These are phyloP conservation scores for Mesotaenium endlicherianum DNA, from an alignment of 139 green algal species.

Conservation along the genomic window DNA sequence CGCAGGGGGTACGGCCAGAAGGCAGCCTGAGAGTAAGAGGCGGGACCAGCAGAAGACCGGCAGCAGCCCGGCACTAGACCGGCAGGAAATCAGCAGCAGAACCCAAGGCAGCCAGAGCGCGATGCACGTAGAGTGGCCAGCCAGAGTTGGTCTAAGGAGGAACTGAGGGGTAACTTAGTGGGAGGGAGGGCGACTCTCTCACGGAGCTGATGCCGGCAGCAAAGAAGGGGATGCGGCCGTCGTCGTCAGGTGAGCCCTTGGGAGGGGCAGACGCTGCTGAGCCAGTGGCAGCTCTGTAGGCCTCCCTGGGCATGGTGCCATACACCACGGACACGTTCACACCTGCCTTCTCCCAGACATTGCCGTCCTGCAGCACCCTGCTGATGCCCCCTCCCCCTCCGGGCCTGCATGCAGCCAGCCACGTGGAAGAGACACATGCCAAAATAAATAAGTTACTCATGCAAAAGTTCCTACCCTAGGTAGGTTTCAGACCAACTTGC, in stretches of 20 bases:
- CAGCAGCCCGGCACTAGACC: too few relatives aligned
- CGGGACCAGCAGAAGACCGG: too few relatives aligned
- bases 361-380: conserved; percentile 85
- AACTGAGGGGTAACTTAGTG: too few relatives aligned
- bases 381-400: conserved; percentile 92
- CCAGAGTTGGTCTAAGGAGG: too few relatives aligned
- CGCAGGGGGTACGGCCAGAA: too few relatives aligned
- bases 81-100: too few relatives aligned
- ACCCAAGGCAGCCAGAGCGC: too few relatives aligned
- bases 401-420: conserved; percentile 47
- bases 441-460: background rate
- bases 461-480: background rate
- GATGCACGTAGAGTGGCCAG: too few relatives aligned
- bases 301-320: conserved; percentile 93
- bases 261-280: background rate
- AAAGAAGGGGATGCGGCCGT: conserved; percentile 93
- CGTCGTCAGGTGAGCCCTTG: background rate
- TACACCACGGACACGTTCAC: conserved; percentile 96
- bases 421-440: background rate
- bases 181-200: too few relatives aligned
- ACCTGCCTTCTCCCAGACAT: conserved; percentile 93
- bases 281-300: conserved; percentile 87
- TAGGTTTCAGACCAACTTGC: background rate
- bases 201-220: conserved; percentile 89
- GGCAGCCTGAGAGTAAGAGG: too few relatives aligned